phyloP scores from a whole-genome alignment of 495 filamentous ascomycete species.

The Venustampulla echinocandica region DNA sequence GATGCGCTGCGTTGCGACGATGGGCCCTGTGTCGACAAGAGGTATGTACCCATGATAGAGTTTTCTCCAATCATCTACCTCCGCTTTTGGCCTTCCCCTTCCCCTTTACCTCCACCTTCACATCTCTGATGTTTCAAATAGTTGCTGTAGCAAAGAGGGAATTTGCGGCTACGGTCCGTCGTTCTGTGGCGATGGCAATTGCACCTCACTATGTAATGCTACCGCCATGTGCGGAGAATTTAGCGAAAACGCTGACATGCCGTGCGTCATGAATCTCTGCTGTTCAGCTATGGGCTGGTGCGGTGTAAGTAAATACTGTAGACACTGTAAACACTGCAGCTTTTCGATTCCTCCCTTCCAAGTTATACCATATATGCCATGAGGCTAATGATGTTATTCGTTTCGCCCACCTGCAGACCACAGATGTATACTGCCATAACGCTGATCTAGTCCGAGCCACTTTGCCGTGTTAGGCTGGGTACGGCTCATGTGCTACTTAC shows the following conservation, averaged over 20 bases:
- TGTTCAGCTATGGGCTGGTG: not conserved
- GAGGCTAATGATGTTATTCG: too few relatives aligned
- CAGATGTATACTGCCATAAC: not conserved
- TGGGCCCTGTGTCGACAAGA: not conserved
- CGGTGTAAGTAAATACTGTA: too few relatives aligned
- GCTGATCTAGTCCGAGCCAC: not conserved
- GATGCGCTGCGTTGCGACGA: not conserved
- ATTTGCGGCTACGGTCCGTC: slow-evolving; percentile 1
- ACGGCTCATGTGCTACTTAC: not conserved
- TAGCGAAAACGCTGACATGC: not conserved
- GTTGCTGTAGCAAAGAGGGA: not conserved
- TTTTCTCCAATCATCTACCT: too few relatives aligned
- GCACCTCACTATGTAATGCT: not conserved
- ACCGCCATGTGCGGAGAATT: not conserved
- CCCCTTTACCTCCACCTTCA: not conserved
- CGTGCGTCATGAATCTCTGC: not conserved
- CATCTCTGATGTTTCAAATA: slow-evolving; percentile 21
- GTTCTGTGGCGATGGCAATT: not conserved
- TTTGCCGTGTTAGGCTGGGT: not conserved
- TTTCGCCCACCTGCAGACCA: too few relatives aligned
- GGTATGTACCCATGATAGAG: not conserved
- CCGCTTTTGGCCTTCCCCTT: too few relatives aligned
- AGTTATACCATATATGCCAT: too few relatives aligned
- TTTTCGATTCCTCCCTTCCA: too few relatives aligned
- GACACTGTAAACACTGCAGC: too few relatives aligned